A percentile compares a stretch with the other conserved stretches of the same genome.
phyloP scores from a whole-genome alignment of 2,329 filamentous ascomycete species.

The Emmonsiellopsis sp. region DNA sequence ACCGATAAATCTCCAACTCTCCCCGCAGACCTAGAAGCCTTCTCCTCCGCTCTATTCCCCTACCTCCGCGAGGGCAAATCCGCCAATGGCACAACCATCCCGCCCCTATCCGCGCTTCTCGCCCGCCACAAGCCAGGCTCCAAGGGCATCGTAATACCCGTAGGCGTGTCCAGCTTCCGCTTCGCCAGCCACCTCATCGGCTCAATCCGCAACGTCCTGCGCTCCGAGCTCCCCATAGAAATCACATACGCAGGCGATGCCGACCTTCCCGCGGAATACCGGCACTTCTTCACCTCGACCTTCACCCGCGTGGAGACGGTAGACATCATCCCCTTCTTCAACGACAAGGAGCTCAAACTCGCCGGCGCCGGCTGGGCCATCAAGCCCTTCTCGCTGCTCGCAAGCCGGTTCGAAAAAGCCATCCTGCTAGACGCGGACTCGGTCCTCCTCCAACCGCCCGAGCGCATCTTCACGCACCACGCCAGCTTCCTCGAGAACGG shows the following conservation, averaged over 20 bases:
- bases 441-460: constrained; percentile 12
- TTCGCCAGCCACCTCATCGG: constrained; percentile 13
- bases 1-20: too few species aligned
- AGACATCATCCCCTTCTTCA: constrained; percentile 10
- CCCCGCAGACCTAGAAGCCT: too few species aligned
- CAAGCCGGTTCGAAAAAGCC: constrained; percentile 9
- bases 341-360: constrained; percentile 2
- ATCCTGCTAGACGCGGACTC: constrained; percentile 16
- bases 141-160: constrained; percentile 10
- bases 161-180: constrained; percentile 7
- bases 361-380: constrained; percentile 9
- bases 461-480: constrained; percentile 8
- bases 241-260: constrained; percentile 15
- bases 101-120: constrained; percentile 1
- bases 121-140: background rate
- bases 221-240: constrained; percentile 13
- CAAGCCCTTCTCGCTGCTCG: constrained; percentile 15
- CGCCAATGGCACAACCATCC: background rate
- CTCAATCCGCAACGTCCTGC: constrained; percentile 11
- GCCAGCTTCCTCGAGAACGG: constrained; percentile 9
- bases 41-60: too few species aligned
- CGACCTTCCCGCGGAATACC: constrained; percentile 8
- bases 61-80: too few species aligned
- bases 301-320: constrained; percentile 1
- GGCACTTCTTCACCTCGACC: constrained; percentile 5